A percentile compares a stretch with the other conserved stretches of the same genome.
Evolutionary conservation across 768 basidiomycete genomes (phyloP).

Genomic region (Neoboletus brunneissimus): DNA sequence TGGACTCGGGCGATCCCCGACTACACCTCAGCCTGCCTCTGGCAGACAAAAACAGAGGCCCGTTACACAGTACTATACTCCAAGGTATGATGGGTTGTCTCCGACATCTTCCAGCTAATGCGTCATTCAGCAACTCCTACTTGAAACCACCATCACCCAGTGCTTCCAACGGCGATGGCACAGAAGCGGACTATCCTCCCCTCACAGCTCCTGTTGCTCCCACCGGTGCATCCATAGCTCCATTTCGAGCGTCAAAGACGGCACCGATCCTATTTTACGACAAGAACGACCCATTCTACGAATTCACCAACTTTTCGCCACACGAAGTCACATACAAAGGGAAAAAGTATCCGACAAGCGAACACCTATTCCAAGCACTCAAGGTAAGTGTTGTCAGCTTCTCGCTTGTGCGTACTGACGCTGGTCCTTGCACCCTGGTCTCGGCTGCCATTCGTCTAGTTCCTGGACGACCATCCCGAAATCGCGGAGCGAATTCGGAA

Average conservation of each 20-base stretch:
- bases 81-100: conserved; percentile 15
- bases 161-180: conserved; percentile 4
- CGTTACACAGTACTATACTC: conserved; percentile 22
- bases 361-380: conserved; percentile 75
- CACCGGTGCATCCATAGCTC: conserved; percentile 28
- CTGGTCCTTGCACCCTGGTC: not conserved
- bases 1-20: conserved; percentile 29
- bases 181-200: conserved; percentile 29
- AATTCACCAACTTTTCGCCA: conserved; percentile 71
- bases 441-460: conserved; percentile 37
- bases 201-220: conserved; percentile 33
- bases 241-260: conserved; percentile 27
- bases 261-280: conserved; percentile 59
- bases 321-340: conserved; percentile 62
- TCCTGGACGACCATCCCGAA: conserved; percentile 54
- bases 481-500: conserved; percentile 69
- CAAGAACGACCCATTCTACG: conserved; percentile 61
- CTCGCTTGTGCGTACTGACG: not conserved
- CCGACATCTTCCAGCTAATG: not conserved
- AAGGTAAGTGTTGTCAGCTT: conserved; percentile 41
- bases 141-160: conserved; percentile 13
- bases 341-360: conserved; percentile 69
- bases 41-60: conserved; percentile 21
- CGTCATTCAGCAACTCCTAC: conserved; percentile 9
- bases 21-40: conserved; percentile 22